A percentile compares a stretch with the other conserved stretches of the same genome.
phyloP scores from a whole-genome alignment of 495 filamentous ascomycete species.

The Penicillium herquei region DNA sequence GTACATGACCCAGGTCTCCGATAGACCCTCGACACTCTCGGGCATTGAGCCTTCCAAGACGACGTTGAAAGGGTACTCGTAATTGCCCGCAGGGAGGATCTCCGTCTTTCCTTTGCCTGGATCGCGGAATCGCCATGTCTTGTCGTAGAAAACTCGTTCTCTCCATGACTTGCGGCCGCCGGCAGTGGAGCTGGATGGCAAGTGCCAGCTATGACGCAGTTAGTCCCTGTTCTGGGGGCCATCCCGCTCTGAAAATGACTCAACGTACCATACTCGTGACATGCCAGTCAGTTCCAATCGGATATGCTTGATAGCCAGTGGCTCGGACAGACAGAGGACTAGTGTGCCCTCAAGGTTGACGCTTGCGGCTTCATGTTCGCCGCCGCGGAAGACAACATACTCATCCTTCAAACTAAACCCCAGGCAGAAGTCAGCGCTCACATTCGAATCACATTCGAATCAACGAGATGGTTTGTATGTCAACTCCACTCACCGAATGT shows the following conservation, averaged over 20 bases:
- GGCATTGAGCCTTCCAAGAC: conserved; percentile 70
- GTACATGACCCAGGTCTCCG: conserved; percentile 79
- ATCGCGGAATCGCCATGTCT: conserved; percentile 54
- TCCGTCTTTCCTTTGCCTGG: conserved; percentile 53
- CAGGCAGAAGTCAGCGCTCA: conserved; percentile 4
- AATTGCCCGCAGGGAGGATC: conserved; percentile 71
- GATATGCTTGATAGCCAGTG: conserved; percentile 69
- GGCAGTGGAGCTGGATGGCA: conserved; percentile 42
- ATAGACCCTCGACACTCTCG: conserved; percentile 86
- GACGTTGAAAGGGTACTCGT: conserved; percentile 88
- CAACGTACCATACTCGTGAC: conserved; percentile 65
- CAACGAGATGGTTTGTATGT: background rate
- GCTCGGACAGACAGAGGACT: conserved; percentile 69
- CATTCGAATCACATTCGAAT: background rate
- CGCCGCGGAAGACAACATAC: conserved; percentile 75
- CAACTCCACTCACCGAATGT: conserved; percentile 48
- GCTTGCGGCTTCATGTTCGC: conserved; percentile 70
- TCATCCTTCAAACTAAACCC: conserved; percentile 67
- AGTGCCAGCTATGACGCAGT: conserved; percentile 39
- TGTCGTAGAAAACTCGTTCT: conserved; percentile 55
- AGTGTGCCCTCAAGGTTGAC: conserved; percentile 72
- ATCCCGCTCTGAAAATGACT: background rate
- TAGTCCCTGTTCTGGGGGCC: background rate
- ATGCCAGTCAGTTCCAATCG: conserved; percentile 70
- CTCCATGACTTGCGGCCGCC: conserved; percentile 49